Conservation (phyloP, 2,329 filamentous ascomycete genomes). For the Monosporascus sp. region DNA sequence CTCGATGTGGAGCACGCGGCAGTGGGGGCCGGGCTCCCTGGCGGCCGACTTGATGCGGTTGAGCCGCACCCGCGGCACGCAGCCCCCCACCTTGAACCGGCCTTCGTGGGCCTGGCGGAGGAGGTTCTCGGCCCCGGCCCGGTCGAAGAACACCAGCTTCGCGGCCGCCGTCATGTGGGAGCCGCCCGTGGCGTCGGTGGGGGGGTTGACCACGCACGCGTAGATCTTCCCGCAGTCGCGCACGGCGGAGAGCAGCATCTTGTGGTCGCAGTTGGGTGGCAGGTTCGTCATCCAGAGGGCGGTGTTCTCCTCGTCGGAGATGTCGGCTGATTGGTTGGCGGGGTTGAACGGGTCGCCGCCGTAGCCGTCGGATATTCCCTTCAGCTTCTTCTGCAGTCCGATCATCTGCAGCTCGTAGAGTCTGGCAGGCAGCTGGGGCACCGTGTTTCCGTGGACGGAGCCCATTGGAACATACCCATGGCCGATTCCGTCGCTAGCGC, state of each 20-base stretch:
- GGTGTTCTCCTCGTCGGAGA: slow-evolving; percentile 39
- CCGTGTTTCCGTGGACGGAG: not conserved
- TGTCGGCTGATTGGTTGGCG: slow-evolving; percentile 35
- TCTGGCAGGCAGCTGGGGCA: not conserved
- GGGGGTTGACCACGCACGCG: slow-evolving; percentile 46
- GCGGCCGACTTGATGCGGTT: slow-evolving; percentile 44
- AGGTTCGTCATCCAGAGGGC: slow-evolving; percentile 50
- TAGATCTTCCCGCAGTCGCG: slow-evolving; percentile 45
- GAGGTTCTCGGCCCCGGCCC: slow-evolving; percentile 41
- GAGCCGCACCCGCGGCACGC: slow-evolving; percentile 33
- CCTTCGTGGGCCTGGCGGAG: slow-evolving; percentile 38
- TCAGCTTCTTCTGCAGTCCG: not conserved
- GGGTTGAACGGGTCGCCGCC: slow-evolving; percentile 30
- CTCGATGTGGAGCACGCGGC: slow-evolving; percentile 46
- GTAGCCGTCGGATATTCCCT: slow-evolving; percentile 33
- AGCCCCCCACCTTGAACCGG: slow-evolving; percentile 35
- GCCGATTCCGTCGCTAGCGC: too few species aligned
- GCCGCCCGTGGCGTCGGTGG: slow-evolving; percentile 31
- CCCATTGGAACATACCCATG: not conserved
- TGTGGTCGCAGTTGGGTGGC: slow-evolving; percentile 35
- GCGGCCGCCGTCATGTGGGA: slow-evolving; percentile 26
- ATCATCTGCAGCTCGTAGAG: not conserved
- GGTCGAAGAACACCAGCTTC: slow-evolving; percentile 42
- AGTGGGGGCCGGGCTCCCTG: slow-evolving; percentile 21
- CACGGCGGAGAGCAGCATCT: slow-evolving; percentile 40